These are phyloP conservation scores for Crataegus laevigata DNA, from an alignment of 306 rosid genomes.

Conservation along the genomic window DNA sequence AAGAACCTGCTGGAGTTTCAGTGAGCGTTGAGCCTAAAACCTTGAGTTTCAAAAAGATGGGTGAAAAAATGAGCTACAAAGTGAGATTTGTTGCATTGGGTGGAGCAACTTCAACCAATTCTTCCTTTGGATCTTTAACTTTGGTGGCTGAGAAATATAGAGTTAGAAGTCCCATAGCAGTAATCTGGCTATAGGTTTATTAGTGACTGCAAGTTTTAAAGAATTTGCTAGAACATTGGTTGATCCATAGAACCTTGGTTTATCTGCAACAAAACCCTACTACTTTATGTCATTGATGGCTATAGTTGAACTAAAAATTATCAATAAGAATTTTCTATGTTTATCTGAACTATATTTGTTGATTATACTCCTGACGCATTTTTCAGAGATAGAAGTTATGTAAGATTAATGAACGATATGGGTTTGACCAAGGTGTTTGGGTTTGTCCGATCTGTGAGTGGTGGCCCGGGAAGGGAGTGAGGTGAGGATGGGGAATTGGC, in stretches of 20 bases:
- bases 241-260: background rate
- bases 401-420: background rate
- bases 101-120: conserved; percentile 5
- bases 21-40: conserved; percentile 36
- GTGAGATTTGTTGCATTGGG: conserved; percentile 37
- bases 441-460: no score
- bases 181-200: conserved; percentile 28
- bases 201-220: background rate
- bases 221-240: background rate
- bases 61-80: conserved; percentile 44
- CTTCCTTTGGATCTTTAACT: conserved; percentile 48
- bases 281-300: background rate
- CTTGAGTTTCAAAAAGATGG: conserved; percentile 34
- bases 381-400: background rate
- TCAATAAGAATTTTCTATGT: background rate
- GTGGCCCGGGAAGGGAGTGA: no score
- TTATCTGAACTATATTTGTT: background rate
- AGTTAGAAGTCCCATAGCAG: conserved; percentile 68
- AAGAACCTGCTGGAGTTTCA: conserved; percentile 39
- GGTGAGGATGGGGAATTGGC: no score
- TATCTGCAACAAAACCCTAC: background rate
- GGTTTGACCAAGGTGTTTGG: no score
- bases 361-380: background rate
- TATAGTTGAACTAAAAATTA: background rate
- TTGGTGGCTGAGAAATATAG: conserved; percentile 38